Conservation (phyloP, 805 yeast species). For the Lipomyces yamanashiensis region DNA sequence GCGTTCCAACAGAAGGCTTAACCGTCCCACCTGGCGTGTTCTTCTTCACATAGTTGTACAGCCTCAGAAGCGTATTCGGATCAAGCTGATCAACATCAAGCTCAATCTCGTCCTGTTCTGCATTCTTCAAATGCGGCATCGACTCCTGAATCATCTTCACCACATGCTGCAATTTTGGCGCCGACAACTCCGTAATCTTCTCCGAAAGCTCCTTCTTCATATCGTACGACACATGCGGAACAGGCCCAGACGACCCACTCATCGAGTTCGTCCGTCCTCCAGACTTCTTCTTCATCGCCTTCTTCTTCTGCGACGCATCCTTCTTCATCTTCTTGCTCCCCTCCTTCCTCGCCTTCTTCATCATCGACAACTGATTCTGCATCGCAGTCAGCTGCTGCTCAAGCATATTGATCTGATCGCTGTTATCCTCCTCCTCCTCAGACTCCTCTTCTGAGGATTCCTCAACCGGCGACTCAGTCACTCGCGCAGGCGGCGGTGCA, state of each 20-base stretch:
- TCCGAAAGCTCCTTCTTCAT: conserved; percentile 95
- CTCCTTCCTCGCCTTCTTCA: conserved; percentile 78
- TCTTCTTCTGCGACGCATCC: conserved; percentile 49
- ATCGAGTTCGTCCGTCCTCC: conserved; percentile 15
- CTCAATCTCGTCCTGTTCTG: conserved; percentile 78
- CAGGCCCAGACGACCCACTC: conserved; percentile 42
- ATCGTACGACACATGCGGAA: conserved; percentile 76
- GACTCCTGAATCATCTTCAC: conserved; percentile 82
- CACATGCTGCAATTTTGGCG: conserved; percentile 80
- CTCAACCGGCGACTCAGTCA: conserved; percentile 48
- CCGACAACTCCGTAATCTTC: conserved; percentile 74
- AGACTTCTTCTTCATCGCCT: conserved; percentile 25
- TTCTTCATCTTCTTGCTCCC: conserved; percentile 57
- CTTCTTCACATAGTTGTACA: conserved; percentile 80
- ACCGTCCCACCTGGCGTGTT: conserved; percentile 40
- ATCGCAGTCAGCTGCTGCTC: conserved; percentile 85
- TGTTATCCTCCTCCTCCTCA: conserved; percentile 65
- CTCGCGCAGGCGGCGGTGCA: conserved; percentile 53
- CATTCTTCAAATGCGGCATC: conserved; percentile 61
- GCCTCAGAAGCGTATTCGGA: conserved; percentile 75
- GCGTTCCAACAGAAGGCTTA: conserved; percentile 21
- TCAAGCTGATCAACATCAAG: conserved; percentile 93
- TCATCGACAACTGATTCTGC: conserved; percentile 79
- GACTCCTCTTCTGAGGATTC: conserved; percentile 55
- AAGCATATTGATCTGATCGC: conserved; percentile 84